These are phyloP conservation scores for Amanita inopinata DNA, from an alignment of 768 basidiomycete species.

Conservation along the genomic window DNA sequence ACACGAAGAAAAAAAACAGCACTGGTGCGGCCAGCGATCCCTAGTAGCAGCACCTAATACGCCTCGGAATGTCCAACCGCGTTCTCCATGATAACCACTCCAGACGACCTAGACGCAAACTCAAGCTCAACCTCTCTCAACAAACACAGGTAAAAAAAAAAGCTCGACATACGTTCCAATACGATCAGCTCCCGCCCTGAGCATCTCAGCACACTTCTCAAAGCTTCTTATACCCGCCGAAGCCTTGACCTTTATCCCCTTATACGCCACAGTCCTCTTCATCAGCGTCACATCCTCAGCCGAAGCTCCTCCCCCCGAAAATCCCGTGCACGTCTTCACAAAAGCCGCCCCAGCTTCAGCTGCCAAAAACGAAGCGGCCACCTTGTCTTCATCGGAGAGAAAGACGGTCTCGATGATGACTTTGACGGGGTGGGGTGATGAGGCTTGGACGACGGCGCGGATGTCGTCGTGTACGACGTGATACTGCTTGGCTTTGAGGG, in stretches of 20 bases:
- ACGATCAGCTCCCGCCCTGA: conserved; percentile 39
- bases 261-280: conserved; percentile 29
- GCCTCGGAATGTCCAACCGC: neutral
- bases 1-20: too few species aligned
- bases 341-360: conserved; percentile 42
- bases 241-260: conserved; percentile 38
- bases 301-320: conserved; percentile 36
- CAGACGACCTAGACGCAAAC: conserved; percentile 16
- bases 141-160: neutral
- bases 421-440: conserved; percentile 28
- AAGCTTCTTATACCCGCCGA: conserved; percentile 41
- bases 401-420: conserved; percentile 44
- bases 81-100: conserved; percentile 15
- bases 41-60: too few species aligned
- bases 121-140: neutral
- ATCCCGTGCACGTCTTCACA: conserved; percentile 48
- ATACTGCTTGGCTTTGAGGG: conserved; percentile 31
- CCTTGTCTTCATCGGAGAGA: conserved; percentile 34
- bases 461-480: conserved; percentile 30
- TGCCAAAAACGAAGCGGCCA: conserved; percentile 35
- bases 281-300: conserved; percentile 35
- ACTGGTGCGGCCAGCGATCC: too few species aligned
- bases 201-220: conserved; percentile 36
- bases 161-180: conserved; percentile 38
- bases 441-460: conserved; percentile 25